Evolutionary conservation across 495 filamentous ascomycete genomes (phyloP).

Genomic region (Articulospora tetracladia): DNA sequence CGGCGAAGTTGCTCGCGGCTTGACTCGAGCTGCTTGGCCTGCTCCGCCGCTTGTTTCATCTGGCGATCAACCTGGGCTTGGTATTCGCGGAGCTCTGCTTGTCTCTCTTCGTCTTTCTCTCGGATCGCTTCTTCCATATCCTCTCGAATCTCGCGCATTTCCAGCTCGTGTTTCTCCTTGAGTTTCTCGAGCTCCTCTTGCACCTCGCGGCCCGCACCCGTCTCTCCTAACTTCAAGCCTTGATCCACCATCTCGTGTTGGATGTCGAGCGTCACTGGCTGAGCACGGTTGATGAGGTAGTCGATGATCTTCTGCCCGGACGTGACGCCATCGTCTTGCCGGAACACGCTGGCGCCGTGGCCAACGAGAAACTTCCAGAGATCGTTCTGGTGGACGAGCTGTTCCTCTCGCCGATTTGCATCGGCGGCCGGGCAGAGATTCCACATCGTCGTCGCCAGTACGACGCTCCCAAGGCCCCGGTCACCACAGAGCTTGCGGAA

Average conservation of each 20-base stretch:
- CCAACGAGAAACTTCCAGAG: conserved; percentile 3
- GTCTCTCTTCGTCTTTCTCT: conserved; percentile 8
- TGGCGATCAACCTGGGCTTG: conserved; percentile 2
- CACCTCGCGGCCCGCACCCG: conserved; percentile 23
- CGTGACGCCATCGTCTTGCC: neutral
- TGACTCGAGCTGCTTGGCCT: conserved; percentile 3
- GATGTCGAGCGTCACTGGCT: conserved; percentile 28
- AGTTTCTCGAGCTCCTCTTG: conserved; percentile 4
- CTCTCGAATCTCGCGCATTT: conserved; percentile 5
- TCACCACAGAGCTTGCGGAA: conserved; percentile 34
- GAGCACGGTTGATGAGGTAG: conserved; percentile 12
- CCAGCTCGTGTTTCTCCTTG: conserved; percentile 2
- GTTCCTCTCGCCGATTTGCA: conserved; percentile 21
- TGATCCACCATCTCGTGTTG: conserved; percentile 35
- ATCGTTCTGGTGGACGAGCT: conserved; percentile 17
- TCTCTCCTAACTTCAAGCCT: conserved; percentile 27
- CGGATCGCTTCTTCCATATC: conserved; percentile 10
- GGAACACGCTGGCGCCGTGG: neutral
- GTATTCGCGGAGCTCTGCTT: conserved; percentile 16
- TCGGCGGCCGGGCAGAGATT: conserved; percentile 4
- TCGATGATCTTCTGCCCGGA: conserved; percentile 9
- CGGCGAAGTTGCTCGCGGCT: conserved; percentile 9
- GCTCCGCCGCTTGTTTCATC: conserved; percentile 7
- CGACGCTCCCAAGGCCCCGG: conserved; percentile 25
- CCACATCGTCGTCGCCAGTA: conserved; percentile 41